Conservation (phyloP, 2,329 filamentous ascomycete species). For the Exophiala spinifera region DNA sequence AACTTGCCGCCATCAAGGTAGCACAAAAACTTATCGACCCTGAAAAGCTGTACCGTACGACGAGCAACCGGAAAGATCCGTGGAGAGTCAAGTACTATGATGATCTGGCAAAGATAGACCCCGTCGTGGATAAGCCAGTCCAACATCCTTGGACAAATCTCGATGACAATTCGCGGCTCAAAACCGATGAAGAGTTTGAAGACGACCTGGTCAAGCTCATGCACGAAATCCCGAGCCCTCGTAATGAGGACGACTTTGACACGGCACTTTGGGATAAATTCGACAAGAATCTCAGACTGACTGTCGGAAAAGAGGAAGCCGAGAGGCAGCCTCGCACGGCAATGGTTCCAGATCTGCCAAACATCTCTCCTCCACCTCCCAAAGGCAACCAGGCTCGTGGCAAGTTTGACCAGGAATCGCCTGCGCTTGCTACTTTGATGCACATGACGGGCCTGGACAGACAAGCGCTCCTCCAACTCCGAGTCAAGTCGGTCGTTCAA, state of each 20-base stretch:
- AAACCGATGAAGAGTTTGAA: conserved; percentile 59
- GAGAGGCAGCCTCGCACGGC: conserved; percentile 49
- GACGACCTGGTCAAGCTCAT: conserved; percentile 53
- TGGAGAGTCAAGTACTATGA: conserved; percentile 75
- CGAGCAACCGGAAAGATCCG: conserved; percentile 67
- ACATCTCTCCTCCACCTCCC: conserved; percentile 37
- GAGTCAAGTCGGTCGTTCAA: conserved; percentile 68
- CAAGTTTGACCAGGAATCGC: conserved; percentile 29
- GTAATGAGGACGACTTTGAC: conserved; percentile 33
- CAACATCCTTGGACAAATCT: conserved; percentile 49
- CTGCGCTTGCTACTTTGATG: conserved; percentile 49
- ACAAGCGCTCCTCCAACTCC: conserved; percentile 51
- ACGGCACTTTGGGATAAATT: conserved; percentile 24
- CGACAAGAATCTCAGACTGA: conserved; percentile 44
- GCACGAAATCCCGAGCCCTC: conserved; percentile 19
- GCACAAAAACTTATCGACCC: conserved; percentile 74
- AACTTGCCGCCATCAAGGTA: conserved; percentile 76
- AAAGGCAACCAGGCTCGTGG: conserved; percentile 29
- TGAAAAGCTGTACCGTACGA: conserved; percentile 62
- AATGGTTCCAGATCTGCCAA: conserved; percentile 52
- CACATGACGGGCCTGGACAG: conserved; percentile 55
- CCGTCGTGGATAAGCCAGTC: conserved; percentile 70
- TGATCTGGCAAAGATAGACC: conserved; percentile 74
- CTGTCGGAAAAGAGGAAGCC: conserved; percentile 49
- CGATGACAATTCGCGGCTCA: conserved; percentile 58